These are phyloP conservation scores for Suhomyces tanzawaensis DNA, from an alignment of 805 yeast genomes.

Conservation along the genomic window DNA sequence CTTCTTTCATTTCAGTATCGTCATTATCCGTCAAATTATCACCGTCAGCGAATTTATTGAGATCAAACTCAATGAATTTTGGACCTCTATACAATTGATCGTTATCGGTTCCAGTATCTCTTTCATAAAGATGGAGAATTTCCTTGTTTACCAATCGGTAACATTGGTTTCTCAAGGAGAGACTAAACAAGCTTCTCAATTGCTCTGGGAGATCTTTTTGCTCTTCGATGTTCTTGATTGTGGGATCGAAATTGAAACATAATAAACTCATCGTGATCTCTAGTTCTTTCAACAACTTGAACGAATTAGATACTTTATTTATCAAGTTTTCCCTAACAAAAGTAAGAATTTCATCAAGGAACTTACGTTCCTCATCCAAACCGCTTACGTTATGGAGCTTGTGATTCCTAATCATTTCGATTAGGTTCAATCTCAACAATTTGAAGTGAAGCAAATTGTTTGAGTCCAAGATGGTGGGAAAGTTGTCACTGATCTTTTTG, in stretches of 20 bases:
- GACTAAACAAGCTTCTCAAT: conserved; percentile 54
- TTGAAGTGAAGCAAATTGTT: conserved; percentile 69
- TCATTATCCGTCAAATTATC: conserved; percentile 6
- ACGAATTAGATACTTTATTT: conserved; percentile 56
- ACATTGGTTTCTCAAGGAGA: conserved; percentile 60
- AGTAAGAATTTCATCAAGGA: conserved; percentile 50
- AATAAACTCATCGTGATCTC: conserved; percentile 83
- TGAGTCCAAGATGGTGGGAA: conserved; percentile 64
- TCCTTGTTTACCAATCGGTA: conserved; percentile 70
- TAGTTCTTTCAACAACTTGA: conserved; percentile 62
- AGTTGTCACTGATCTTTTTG: conserved; percentile 51
- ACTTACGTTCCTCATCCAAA: conserved; percentile 38
- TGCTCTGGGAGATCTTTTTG: conserved; percentile 51
- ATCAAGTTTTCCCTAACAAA: conserved; percentile 65
- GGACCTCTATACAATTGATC: conserved; percentile 19
- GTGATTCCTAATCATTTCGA: conserved; percentile 74
- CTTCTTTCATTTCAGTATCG: conserved; percentile 10
- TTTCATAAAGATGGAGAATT: conserved; percentile 41
- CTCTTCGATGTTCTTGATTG: conserved; percentile 26
- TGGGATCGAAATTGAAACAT: conserved; percentile 46
- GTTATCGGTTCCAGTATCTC: conserved; percentile 9
- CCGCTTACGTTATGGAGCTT: conserved; percentile 15
- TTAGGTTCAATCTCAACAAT: conserved; percentile 65
- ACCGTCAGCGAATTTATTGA: conserved; percentile 8
- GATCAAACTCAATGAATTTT: conserved; percentile 19